These are phyloP conservation scores for Berkeleyomyces basicola DNA, from an alignment of 2,329 filamentous ascomycete genomes.

Conservation along the genomic window DNA sequence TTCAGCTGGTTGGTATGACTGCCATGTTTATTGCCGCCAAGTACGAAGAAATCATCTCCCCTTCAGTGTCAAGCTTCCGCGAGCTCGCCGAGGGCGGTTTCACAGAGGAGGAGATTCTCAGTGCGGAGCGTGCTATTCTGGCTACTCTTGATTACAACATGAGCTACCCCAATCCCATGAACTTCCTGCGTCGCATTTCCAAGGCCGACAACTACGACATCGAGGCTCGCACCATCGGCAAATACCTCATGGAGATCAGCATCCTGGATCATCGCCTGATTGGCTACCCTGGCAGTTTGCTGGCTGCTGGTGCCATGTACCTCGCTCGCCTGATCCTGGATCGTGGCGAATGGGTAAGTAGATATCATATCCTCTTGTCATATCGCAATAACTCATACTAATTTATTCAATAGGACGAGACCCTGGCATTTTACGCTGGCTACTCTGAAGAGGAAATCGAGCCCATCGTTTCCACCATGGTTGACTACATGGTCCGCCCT, in stretches of 20 bases:
- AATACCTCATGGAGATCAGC: constrained; percentile 95
- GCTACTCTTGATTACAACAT: constrained; percentile 87
- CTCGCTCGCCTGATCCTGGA: constrained; percentile 79
- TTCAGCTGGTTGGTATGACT: constrained; percentile 92
- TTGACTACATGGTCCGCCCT: constrained; percentile 85
- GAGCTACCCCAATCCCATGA: constrained; percentile 99
- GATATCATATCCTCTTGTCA: neutral
- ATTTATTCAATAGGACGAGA: constrained; percentile 47
- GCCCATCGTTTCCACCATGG: constrained; percentile 83
- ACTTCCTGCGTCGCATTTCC: constrained; percentile 94
- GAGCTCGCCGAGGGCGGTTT: constrained; percentile 96
- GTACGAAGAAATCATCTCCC: constrained; percentile 95
- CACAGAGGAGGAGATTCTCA: constrained; percentile 83
- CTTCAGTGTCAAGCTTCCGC: constrained; percentile 91
- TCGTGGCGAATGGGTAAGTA: constrained; percentile 73
- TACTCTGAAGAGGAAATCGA: constrained; percentile 88
- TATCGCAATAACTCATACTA: constrained; percentile 18
- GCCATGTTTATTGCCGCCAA: constrained; percentile 99
- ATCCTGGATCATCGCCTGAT: constrained; percentile 91
- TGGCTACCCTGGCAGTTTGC: constrained; percentile 70
- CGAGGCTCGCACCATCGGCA: constrained; percentile 88
- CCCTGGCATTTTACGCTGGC: constrained; percentile 76
- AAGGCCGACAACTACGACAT: constrained; percentile 99
- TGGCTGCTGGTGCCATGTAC: constrained; percentile 91
- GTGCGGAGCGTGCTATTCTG: constrained; percentile 90